A percentile compares a stretch with the other conserved stretches of the same genome.
phyloP scores from a whole-genome alignment of 2,329 filamentous ascomycete genomes.

The Macroventuria anomochaeta region DNA sequence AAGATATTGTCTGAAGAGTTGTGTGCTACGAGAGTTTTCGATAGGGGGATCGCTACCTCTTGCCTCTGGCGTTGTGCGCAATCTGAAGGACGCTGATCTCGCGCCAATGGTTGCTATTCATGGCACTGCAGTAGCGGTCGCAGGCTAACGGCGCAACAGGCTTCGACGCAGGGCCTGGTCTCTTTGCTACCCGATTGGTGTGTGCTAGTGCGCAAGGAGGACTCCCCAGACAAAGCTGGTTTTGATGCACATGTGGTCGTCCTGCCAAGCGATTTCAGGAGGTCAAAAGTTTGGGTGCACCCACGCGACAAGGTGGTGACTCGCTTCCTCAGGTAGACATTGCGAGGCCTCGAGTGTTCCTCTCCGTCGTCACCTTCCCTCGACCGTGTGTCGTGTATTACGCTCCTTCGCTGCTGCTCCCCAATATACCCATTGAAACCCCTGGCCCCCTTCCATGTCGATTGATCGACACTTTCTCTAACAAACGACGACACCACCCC shows the following conservation, averaged over 20 bases:
- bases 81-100: constrained; percentile 11
- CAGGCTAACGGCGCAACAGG: constrained; percentile 25
- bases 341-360: constrained; percentile 15
- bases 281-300: constrained; percentile 26
- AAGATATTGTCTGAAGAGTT: not conserved
- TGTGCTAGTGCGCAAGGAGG: constrained; percentile 20
- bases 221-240: constrained; percentile 30
- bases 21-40: not conserved
- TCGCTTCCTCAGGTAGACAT: constrained; percentile 22
- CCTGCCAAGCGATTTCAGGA: constrained; percentile 35
- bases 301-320: constrained; percentile 17
- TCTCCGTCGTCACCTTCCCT: not conserved
- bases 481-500: constrained; percentile 19
- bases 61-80: constrained; percentile 1
- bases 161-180: constrained; percentile 30
- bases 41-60: not conserved
- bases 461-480: constrained; percentile 13
- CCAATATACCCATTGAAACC: constrained; percentile 4
- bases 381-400: constrained; percentile 25
- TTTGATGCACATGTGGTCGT: constrained; percentile 22
- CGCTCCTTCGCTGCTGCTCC: constrained; percentile 42
- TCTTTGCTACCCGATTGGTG: constrained; percentile 27
- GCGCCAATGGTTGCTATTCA: constrained; percentile 15
- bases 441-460: constrained; percentile 14
- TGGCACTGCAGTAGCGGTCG: constrained; percentile 12